Conservation (phyloP, 2,329 filamentous ascomycete genomes). For the Sporothrix humicola region DNA sequence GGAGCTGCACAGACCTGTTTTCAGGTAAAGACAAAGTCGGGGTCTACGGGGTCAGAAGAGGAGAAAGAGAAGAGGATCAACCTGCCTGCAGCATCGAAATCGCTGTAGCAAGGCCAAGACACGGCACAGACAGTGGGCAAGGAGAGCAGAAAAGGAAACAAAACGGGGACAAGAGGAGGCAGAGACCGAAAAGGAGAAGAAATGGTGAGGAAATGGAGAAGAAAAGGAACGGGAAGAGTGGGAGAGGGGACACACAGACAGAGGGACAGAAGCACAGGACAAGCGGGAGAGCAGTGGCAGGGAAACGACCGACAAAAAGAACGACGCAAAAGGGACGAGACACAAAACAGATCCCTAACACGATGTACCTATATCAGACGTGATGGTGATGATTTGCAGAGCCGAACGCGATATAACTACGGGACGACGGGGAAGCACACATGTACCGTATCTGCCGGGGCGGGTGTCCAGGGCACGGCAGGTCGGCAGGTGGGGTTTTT, state of each 20-base stretch:
- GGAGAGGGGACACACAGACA: conserved; percentile 1
- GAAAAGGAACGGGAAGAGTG: background rate
- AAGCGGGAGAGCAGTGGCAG: background rate
- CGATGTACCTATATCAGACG: conserved; percentile 26
- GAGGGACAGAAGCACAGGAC: conserved; percentile 1
- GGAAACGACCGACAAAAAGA: conserved; percentile 9
- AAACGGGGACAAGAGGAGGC: background rate
- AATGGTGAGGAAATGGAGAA: background rate
- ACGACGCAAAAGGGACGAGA: background rate
- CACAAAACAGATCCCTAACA: background rate
- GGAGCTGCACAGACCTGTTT: conserved; percentile 8
- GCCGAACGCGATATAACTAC: conserved; percentile 15
- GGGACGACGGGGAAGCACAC: background rate
- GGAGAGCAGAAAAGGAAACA: conserved; percentile 18
- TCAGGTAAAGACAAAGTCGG: conserved; percentile 16
- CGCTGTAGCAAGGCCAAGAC: conserved; percentile 19
- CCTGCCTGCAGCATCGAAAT: conserved; percentile 5
- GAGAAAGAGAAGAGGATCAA: background rate
- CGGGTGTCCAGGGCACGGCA: conserved; percentile 22
- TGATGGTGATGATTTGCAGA: conserved; percentile 4
- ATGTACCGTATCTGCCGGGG: conserved; percentile 29
- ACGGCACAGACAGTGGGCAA: conserved; percentile 4
- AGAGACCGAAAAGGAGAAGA: background rate
- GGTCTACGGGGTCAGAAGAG: background rate
- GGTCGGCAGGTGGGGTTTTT: conserved; percentile 10